Base-by-base conservation (phyloP, 176 grass and related monocot genomes). In the Oryza officinalis region DNA sequence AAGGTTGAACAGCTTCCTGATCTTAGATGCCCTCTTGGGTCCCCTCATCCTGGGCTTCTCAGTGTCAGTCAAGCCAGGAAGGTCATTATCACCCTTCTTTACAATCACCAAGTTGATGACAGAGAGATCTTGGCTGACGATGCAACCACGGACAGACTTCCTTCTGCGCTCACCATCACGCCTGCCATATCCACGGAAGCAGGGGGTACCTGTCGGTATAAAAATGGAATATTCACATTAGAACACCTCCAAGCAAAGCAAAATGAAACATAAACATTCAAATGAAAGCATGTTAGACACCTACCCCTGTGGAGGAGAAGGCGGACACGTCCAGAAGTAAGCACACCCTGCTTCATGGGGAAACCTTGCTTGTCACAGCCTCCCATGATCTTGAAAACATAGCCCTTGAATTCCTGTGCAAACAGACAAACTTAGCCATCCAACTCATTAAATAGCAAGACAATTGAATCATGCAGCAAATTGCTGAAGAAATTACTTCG, bases 1-100 rank as follows among this genome's bases (percentile, higher is more conserved):
- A 69, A 97, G 94, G 76, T 97, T 97, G 57, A 97, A 97, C 22
- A 97, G 74, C 86, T 94, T 97, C 76, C 86, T 87, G 77, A 97
- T 97, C 80, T 97, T 97, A 10, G 89, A 94, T 5, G 92, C 94
- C 80, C 90, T 97, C 83, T 97, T 97, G 20, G 94, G 94, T 49
- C 94, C 94, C 87, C 94, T 97, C 92, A 97, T 94, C 70, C 94
- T 94, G 12, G 94, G 94, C 86, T 97, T 94, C 84, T 97, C 94
- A 63, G 83, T 80, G 77, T 97, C 88, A 1, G 94, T 94, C 45
- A 97, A 83, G 4, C 94, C 92, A 28, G 94, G 92, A n/a, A 97
- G 83, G 37, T 97, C 94, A 52, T 90, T 92, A 13, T 97, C 92
- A 79, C 94, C 94, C 83, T 94, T 97, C 86, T 97, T 97, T 14